Base-by-base conservation (phyloP, 176 grass and related monocot genomes). In the Rhynchospora breviuscula region DNA sequence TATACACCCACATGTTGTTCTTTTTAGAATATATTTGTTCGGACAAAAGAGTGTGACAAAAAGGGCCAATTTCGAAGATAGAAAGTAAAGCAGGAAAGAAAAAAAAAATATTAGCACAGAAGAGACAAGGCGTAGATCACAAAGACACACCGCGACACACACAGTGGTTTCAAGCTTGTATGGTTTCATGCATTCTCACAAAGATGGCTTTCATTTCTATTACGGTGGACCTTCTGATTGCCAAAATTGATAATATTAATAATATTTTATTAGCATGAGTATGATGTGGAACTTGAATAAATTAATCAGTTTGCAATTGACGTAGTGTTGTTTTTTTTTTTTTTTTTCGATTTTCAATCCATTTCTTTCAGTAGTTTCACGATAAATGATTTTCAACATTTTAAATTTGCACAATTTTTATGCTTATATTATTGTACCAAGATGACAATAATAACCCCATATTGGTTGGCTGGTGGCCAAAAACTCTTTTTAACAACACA, bases 391-490 rank as follows among this genome's bases (percentile, higher is more conserved):
- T 40, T 40, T 40, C 35, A 40, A 40, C 35, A 40, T 40, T 40
- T 40, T 40, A 40, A 40, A 40, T 40, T 40, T 40, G 35, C 35
- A 4, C 35, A 40, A 40, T 40, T 40, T 40, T 40, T 40, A 40
- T n/a, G n/a, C n/a, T n/a, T n/a, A n/a, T n/a, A n/a, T n/a, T n/a
- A 60, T 40, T 81, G 59, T 81, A 81, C 12, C 19, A 13, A 43
- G 79, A 81, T 43, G 23, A 40, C 35, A 40, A 81, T 6, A 1
- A 15, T 52, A 52, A 52, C 10, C 58, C 5, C 13, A 65, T 9
- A 64, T 18, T 81, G 18, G 17, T 63, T 19, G 79, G 52, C 3
- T 48, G 35, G 56, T 81, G 54, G 79, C 52, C 52, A 17, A 81
- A 65, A 63, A 33, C 51, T 60, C 46, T 81, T 0, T 81, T 81